Base-by-base conservation (phyloP, 192 early-diverging fungal genomes). In the Obelidium mucronatum region DNA sequence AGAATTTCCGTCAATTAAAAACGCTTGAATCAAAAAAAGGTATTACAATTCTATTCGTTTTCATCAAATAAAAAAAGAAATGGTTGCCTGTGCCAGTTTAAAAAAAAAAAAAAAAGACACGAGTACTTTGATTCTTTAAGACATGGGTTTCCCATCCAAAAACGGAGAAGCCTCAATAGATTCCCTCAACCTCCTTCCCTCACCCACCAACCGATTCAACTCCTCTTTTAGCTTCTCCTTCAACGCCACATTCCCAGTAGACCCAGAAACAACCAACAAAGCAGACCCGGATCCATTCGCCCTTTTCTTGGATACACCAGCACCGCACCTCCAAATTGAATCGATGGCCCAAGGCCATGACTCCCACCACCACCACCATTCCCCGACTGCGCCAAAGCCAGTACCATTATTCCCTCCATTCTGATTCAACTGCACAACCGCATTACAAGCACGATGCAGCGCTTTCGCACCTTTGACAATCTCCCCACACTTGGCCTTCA, bases 151-250 rank as follows among this genome's bases (percentile, higher is more conserved):
- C 24, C 52, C 19, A 24, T 24, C 52, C 52, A n/a, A n/a, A n/a
- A n/a, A n/a, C n/a, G n/a, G n/a, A n/a, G n/a, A n/a, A n/a, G 58
- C 28, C 26, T 40, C 40, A 36, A 67, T 51, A 3, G 69, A 72
- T 13, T 55, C 40, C 2, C 72, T 30, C 42, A 74, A 17, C 42
- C 5, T 40, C 2, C 72, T 34, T 40, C 72, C 59, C 11, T 63
- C 56, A 1, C 11, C 2, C n/a, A 74, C 72, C 2, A 74, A 37
- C 30, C 36, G 22, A 0, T 19, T 33, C 3, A 74, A 26, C 40
- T 74, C 72, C 1, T 74, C 59, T 2, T 40, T 33, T 26, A 74
- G 39, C 40, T 39, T n/a, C 2, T 63, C 59, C 24, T 58, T 60
- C 28, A 26, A 0, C 37, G 44, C 66, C 3, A 6, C 31, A n/a